Conservation (phyloP, 176 grass and related monocot genomes). For the Aegilops speltoides region DNA sequence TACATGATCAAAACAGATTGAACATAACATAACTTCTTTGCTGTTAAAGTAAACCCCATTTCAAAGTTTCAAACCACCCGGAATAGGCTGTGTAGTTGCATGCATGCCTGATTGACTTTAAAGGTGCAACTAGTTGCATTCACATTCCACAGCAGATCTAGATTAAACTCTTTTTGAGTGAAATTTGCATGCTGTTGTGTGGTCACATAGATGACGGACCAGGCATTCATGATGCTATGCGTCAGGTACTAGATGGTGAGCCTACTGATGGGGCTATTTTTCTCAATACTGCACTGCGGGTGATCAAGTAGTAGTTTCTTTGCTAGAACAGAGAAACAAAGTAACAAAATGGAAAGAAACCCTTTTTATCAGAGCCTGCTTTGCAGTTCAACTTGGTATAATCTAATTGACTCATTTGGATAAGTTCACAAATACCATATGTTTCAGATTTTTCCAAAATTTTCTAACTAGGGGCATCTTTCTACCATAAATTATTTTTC, state of each 20-base stretch:
- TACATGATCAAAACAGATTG: conserved; percentile 23
- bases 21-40: background rate
- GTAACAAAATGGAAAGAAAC: background rate
- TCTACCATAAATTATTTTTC: background rate
- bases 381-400: background rate
- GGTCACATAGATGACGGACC: background rate
- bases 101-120: background rate
- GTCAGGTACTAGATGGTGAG: background rate
- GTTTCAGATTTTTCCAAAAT: background rate
- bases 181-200: background rate
- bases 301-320: background rate
- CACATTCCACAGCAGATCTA: background rate
- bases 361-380: background rate
- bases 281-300: background rate
- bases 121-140: background rate
- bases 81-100: background rate
- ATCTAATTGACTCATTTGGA: background rate
- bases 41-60: background rate
- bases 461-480: background rate
- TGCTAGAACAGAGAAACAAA: conserved; percentile 12
- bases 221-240: background rate
- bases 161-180: background rate
- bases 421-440: conserved; percentile 1
- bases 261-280: background rate
- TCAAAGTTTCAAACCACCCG: background rate